Conservation (phyloP, 805 yeast genomes). For the Metschnikowia chrysomelidarum region DNA sequence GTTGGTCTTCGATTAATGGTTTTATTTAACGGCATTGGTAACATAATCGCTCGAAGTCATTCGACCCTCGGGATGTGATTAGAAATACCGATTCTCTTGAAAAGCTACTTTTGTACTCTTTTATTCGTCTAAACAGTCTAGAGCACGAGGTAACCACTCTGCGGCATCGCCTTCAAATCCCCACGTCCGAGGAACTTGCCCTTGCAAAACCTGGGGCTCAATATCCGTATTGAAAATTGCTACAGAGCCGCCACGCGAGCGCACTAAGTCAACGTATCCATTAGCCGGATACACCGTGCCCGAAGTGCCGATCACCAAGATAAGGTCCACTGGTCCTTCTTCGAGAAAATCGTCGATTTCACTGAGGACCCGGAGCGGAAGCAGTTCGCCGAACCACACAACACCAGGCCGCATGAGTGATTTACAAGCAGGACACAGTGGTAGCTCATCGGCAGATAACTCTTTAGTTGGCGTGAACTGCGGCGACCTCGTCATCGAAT, state of each 20-base stretch:
- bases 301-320: conserved; percentile 82
- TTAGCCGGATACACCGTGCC: conserved; percentile 91
- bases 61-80: no score
- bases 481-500: conserved; percentile 30
- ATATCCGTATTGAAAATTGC: conserved; percentile 80
- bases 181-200: conserved; percentile 52
- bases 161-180: conserved; percentile 82
- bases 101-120: no score
- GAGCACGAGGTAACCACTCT: conserved; percentile 60
- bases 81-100: no score
- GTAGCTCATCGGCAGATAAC: conserved; percentile 53
- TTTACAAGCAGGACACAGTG: conserved; percentile 75
- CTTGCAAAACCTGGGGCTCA: conserved; percentile 42
- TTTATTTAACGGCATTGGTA: no score
- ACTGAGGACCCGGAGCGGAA: conserved; percentile 63
- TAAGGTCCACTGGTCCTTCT: conserved; percentile 57
- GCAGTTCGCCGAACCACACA: conserved; percentile 92
- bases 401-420: conserved; percentile 78
- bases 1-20: no score
- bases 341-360: conserved; percentile 70
- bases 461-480: conserved; percentile 47
- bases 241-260: conserved; percentile 70
- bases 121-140: conserved; percentile 31
- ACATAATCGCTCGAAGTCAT: no score
- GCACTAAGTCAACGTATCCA: conserved; percentile 79